A percentile compares a stretch with the other conserved stretches of the same genome.
phyloP scores from a whole-genome alignment of 177 flowering plant genomes.

The Vitis hybrid region DNA sequence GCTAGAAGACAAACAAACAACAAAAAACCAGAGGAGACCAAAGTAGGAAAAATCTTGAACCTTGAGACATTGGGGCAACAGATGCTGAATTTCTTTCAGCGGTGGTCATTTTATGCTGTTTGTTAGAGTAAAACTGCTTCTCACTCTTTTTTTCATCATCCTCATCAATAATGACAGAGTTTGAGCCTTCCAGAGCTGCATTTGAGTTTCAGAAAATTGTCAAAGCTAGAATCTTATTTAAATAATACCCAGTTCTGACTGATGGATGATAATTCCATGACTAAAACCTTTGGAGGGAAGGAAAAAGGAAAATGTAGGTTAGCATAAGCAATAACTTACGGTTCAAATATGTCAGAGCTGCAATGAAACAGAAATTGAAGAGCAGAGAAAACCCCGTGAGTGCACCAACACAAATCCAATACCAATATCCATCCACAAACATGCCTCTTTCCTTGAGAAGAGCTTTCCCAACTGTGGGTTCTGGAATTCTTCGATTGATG shows the following conservation, averaged over 20 bases:
- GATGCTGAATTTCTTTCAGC: slow-evolving; percentile 9
- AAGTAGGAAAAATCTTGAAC: slow-evolving; percentile 10
- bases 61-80: slow-evolving; percentile 16
- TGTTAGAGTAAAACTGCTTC: slow-evolving; percentile 5
- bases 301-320: not conserved
- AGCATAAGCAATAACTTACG: slow-evolving; percentile 48
- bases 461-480: too few species aligned
- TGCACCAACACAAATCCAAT: too few species aligned
- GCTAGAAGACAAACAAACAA: too few species aligned
- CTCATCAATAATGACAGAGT: slow-evolving; percentile 34
- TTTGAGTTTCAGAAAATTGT: not conserved
- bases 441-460: too few species aligned
- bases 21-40: too few species aligned
- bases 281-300: not conserved
- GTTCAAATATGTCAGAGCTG: slow-evolving; percentile 62
- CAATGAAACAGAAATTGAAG: not conserved
- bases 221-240: not conserved
- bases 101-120: slow-evolving; percentile 7
- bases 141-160: slow-evolving; percentile 22
- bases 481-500: too few species aligned
- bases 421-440: too few species aligned
- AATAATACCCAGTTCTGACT: not conserved
- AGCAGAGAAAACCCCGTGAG: too few species aligned
- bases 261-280: not conserved
- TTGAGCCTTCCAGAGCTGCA: slow-evolving; percentile 63